These are phyloP conservation scores for Magnusiomyces clavatus DNA, from an alignment of 1,139 yeast genomes.

Conservation along the genomic window DNA sequence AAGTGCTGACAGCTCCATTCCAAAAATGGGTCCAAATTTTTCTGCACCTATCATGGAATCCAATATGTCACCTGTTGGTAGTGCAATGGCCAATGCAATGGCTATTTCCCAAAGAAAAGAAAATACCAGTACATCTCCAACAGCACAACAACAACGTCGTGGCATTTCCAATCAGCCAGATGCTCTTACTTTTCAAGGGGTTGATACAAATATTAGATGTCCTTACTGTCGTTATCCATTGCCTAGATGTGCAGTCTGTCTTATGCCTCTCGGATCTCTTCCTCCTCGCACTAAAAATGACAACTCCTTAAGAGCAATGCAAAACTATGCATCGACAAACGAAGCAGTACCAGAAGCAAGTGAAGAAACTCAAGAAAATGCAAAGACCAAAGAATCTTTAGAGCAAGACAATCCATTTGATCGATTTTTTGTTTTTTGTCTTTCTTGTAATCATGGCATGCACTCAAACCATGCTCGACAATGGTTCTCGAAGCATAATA, in stretches of 20 bases:
- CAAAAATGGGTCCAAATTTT: too few species aligned
- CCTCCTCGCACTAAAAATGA: constrained; percentile 35
- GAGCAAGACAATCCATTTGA: constrained; percentile 22
- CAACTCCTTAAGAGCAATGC: neutral
- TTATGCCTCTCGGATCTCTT: constrained; percentile 72
- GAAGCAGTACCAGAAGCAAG: neutral
- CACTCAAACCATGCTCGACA: constrained; percentile 94
- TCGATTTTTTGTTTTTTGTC: constrained; percentile 77
- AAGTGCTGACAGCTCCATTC: too few species aligned
- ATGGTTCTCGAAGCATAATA: constrained; percentile 82
- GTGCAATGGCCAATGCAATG: neutral
- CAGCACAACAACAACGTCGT: neutral
- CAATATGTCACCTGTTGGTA: too few species aligned
- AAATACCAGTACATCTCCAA: constrained; percentile 1
- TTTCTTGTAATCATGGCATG: constrained; percentile 86
- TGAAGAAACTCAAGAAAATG: constrained; percentile 11
- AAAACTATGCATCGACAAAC: neutral
- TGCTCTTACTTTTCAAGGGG: constrained; percentile 4
- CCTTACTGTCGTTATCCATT: constrained; percentile 85
- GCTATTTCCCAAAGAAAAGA: neutral
- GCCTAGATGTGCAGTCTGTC: constrained; percentile 86
- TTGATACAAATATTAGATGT: constrained; percentile 36
- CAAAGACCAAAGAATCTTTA: constrained; percentile 14
- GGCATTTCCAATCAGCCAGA: neutral
- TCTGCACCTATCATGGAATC: too few species aligned